Conservation (phyloP, 805 yeast species). For the Yarrowia keelungensis region DNA sequence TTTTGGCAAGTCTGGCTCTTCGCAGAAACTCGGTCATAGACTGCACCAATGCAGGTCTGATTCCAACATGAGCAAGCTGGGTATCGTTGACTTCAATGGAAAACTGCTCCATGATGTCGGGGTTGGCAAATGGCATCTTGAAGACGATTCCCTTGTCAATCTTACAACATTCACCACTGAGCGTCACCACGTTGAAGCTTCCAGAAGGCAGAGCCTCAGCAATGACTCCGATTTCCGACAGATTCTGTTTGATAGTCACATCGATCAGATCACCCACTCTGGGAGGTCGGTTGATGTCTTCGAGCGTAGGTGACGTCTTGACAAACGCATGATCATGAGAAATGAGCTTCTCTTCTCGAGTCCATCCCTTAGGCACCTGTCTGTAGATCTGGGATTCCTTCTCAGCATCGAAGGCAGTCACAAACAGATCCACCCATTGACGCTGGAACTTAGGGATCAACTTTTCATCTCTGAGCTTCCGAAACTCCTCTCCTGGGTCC, state of each 20-base stretch:
- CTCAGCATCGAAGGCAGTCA: not conserved
- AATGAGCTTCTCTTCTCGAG: slow-evolving; percentile 5
- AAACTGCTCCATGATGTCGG: slow-evolving; percentile 14
- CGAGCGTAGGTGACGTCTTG: slow-evolving; percentile 1
- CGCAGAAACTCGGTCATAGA: slow-evolving; percentile 25
- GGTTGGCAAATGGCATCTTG: slow-evolving; percentile 32
- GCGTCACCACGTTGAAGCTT: slow-evolving; percentile 20
- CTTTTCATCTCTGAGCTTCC: not conserved
- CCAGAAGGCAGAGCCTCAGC: slow-evolving; percentile 10
- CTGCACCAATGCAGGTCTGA: slow-evolving; percentile 30
- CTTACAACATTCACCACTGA: slow-evolving; percentile 10
- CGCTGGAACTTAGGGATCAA: not conserved
- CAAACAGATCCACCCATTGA: slow-evolving; percentile 1
- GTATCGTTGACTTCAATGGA: not conserved
- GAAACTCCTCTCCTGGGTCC: not conserved
- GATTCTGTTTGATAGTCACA: slow-evolving; percentile 13
- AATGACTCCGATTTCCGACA: slow-evolving; percentile 29
- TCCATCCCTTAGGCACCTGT: slow-evolving; percentile 16
- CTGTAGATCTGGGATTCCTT: not conserved
- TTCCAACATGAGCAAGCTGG: slow-evolving; percentile 10
- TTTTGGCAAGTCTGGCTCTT: slow-evolving; percentile 5
- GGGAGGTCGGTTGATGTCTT: slow-evolving; percentile 31
- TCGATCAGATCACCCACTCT: slow-evolving; percentile 21
- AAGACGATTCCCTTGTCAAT: slow-evolving; percentile 4
- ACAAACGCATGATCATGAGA: slow-evolving; percentile 18